A percentile compares a stretch with the other conserved stretches of the same genome.
These are phyloP conservation scores for Suillus weaverae DNA, from an alignment of 768 basidiomycete species.

Conservation along the genomic window DNA sequence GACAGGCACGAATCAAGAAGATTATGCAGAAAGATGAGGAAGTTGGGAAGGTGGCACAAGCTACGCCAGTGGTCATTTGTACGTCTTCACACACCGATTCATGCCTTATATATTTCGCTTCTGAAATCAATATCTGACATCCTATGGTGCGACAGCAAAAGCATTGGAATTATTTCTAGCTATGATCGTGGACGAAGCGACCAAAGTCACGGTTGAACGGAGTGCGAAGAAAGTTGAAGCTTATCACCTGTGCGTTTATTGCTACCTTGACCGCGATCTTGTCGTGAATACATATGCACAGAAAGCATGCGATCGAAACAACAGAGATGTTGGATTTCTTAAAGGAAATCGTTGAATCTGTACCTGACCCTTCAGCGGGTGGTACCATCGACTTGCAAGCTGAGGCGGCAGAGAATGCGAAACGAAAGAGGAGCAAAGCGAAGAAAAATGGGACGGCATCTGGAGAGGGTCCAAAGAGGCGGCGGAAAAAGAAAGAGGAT, in stretches of 20 bases:
- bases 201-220: slow-evolving; percentile 73
- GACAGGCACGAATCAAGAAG: slow-evolving; percentile 94
- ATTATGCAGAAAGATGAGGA: slow-evolving; percentile 99
- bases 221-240: slow-evolving; percentile 89
- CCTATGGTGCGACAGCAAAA: slow-evolving; percentile 60
- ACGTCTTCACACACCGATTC: slow-evolving; percentile 33
- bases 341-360: slow-evolving; percentile 82
- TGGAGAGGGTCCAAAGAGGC: slow-evolving; percentile 43
- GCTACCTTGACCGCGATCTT: slow-evolving; percentile 7
- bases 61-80: slow-evolving; percentile 97
- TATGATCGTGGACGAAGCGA: slow-evolving; percentile 78
- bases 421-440: slow-evolving; percentile 62
- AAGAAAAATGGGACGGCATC: slow-evolving; percentile 45
- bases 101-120: background rate
- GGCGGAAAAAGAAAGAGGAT: slow-evolving; percentile 50
- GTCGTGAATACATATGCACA: slow-evolving; percentile 30
- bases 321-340: slow-evolving; percentile 92
- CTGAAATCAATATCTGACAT: background rate
- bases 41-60: slow-evolving; percentile 96
- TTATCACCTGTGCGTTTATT: slow-evolving; percentile 80
- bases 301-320: slow-evolving; percentile 89
- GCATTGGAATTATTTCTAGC: slow-evolving; percentile 90
- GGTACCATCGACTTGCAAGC: slow-evolving; percentile 74
- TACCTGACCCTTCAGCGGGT: slow-evolving; percentile 86
- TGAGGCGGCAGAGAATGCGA: slow-evolving; percentile 51